Base-by-base conservation (phyloP, 2,329 filamentous ascomycete species). In the Tolypocladium album region DNA sequence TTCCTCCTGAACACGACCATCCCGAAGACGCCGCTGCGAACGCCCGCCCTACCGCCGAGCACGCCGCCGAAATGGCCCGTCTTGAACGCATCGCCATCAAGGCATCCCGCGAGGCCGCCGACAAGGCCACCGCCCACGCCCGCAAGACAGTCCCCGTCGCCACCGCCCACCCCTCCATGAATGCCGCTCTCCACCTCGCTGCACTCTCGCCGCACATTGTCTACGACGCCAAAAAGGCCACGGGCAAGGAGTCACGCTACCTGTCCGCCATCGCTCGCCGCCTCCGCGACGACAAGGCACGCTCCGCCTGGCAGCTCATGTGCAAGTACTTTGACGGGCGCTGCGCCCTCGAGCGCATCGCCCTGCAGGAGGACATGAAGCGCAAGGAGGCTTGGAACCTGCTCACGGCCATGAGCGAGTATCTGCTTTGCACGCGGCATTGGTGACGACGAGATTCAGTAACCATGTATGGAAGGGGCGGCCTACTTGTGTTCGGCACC, bases 301-400 rank as follows among this genome's bases (percentile, higher is more conserved):
- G 83, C 50, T 81, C 84, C 60, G 81, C 83, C 56, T 96, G 92
- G 88, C 83, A 85, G 2, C 78, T 82, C 53, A 85, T 96, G 66
- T 82, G 87, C 67, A 90, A 89, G 72, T 94, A 97, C 72, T 90
- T 97, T 67, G 92, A 97, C 71, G 94, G 94, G 1, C 83, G 82
- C 60, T 87, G 88, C 69, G 88, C 92, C 2, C 79, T 97, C 61
- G 94, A 99, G 75, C 87, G 92, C 66, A 88, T 99, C 64, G 85
- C 89, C 1, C 77, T 94, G n/a, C 82, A 88, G 60, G 91, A 97
- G 74, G 89, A 89, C 7, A 82, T 95, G 76, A 96, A 94, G 77
- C 81, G 91, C 60, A 95, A 93, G 75, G 87, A 89, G 66, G 81
- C 91, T 17, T 92, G 89, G 78, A 82, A 83, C 55, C 76, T 87